Evolutionary conservation across 306 rosid genomes (phyloP), one percentile per base, ranked within the genome.

Genomic region (Sicyos baderoa): DNA sequence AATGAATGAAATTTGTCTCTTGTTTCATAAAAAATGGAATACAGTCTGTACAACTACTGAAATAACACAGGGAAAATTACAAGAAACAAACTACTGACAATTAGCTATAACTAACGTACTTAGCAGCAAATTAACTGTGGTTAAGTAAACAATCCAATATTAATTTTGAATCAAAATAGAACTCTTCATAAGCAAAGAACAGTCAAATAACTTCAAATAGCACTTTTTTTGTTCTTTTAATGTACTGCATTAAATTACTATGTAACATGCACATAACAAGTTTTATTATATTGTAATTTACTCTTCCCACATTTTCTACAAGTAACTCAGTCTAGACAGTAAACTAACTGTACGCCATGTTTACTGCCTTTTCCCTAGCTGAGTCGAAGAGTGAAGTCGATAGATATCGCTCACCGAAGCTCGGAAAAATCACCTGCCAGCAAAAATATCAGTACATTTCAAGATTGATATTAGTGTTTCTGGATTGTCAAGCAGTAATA

Each of bases 371-470:
- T 14, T 59, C 79, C 72, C 89, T 76, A 4, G 77, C 63, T 40
- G 87, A 79, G 37, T 89, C 93, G 57, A 89, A 87, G 69, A 89
- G 78, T 15, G 45, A 42, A 15, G 89, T 37, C n/a, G 94, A 89
- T 48, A 87, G 72, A 74, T 89, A 87, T 37, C 94, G 85, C 66
- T 87, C 94, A 14, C 96, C 96, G 35, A 48, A 84, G 70, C 91
- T 87, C 2, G 96, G 96, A 59, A 89, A 87, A 40, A 87, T 14
- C 54, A 62, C 89, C 96, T 89, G 25, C 4, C 8, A 61, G 12
- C 8, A 8, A 79, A 67, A 60, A 6, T 14, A 35, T 7, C 8
- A 25, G 7, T 0, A n/a, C n/a, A 69, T n/a, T 27, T 27, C 13
- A 47, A 5, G 27, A 48, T 29, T 52, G 50, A 14, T 35, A 16